phyloP scores from a whole-genome alignment of 306 rosid species.

The Rosa multiflora region DNA sequence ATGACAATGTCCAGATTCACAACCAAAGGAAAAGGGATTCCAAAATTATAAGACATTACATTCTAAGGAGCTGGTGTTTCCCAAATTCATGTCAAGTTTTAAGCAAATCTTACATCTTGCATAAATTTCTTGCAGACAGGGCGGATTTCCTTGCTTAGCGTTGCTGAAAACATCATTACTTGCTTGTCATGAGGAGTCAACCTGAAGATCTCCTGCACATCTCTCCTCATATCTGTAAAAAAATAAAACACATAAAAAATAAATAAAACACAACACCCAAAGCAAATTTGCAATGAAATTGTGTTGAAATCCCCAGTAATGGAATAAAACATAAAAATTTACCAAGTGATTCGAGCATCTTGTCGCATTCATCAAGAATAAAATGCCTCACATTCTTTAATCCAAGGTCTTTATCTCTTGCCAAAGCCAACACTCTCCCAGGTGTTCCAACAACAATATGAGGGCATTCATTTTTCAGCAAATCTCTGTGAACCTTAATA shows the following conservation, averaged over 20 bases:
- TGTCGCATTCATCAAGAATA: conserved; percentile 79
- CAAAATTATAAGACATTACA: neutral
- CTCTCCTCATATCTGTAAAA: conserved; percentile 67
- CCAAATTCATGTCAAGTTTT: neutral
- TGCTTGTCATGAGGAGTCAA: conserved; percentile 80
- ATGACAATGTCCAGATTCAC: neutral
- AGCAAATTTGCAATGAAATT: neutral
- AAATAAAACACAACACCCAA: neutral
- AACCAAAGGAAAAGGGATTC: neutral
- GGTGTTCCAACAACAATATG: conserved; percentile 85
- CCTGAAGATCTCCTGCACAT: conserved; percentile 72
- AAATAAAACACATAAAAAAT: conserved; percentile 13
- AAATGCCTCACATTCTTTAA: conserved; percentile 78
- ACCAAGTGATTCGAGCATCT: conserved; percentile 87
- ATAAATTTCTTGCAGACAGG: conserved; percentile 86
- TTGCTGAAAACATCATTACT: conserved; percentile 86
- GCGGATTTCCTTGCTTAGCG: conserved; percentile 73
- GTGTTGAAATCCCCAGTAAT: neutral
- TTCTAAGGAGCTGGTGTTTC: conserved; percentile 3
- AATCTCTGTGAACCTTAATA: conserved; percentile 62
- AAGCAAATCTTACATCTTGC: conserved; percentile 67
- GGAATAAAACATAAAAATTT: conserved; percentile 3
- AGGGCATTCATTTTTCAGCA: conserved; percentile 73
- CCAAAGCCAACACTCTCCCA: conserved; percentile 66
- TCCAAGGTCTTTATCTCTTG: conserved; percentile 70